A percentile compares a stretch with the other conserved stretches of the same genome.
Conservation (phyloP, 1,284 basidiomycete species). For the Apiotrichum porosum region DNA sequence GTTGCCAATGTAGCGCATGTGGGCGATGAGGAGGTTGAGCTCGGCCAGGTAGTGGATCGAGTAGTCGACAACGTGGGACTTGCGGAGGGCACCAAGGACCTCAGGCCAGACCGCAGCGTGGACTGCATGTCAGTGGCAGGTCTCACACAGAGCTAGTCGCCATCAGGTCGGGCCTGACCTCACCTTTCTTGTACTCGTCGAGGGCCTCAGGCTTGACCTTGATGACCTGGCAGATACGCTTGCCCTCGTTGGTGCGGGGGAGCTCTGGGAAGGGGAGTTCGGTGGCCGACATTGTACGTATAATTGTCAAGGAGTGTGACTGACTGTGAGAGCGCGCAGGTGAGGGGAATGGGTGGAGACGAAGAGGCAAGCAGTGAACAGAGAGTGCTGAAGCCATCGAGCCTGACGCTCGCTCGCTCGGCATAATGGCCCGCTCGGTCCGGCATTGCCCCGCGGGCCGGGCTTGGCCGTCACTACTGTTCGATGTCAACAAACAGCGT, state of each 20-base stretch:
- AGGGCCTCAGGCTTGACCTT: constrained; percentile 63
- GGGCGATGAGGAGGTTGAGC: constrained; percentile 60
- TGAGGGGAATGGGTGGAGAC: no score
- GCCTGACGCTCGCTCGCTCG: no score
- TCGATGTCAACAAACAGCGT: no score
- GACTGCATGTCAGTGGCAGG: constrained; percentile 43
- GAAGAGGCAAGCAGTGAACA: background rate
- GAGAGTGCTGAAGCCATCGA: no score
- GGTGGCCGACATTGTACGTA: constrained; percentile 1
- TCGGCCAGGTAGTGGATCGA: constrained; percentile 65
- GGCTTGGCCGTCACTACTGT: no score
- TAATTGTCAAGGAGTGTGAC: background rate
- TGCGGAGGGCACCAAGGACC: constrained; percentile 62
- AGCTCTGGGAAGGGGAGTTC: constrained; percentile 23
- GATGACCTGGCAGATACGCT: constrained; percentile 69
- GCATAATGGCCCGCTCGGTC: no score
- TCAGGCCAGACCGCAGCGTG: constrained; percentile 67
- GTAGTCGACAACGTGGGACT: constrained; percentile 68
- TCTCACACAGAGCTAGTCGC: no score
- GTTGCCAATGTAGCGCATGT: constrained; percentile 48
- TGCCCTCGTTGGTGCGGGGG: constrained; percentile 50
- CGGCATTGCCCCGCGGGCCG: no score
- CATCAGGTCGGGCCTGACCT: no score
- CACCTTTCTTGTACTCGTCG: constrained; percentile 62
- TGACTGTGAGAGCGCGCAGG: no score